phyloP scores from a whole-genome alignment of 345 rosid genomes.

The Linum usitatissimum region DNA sequence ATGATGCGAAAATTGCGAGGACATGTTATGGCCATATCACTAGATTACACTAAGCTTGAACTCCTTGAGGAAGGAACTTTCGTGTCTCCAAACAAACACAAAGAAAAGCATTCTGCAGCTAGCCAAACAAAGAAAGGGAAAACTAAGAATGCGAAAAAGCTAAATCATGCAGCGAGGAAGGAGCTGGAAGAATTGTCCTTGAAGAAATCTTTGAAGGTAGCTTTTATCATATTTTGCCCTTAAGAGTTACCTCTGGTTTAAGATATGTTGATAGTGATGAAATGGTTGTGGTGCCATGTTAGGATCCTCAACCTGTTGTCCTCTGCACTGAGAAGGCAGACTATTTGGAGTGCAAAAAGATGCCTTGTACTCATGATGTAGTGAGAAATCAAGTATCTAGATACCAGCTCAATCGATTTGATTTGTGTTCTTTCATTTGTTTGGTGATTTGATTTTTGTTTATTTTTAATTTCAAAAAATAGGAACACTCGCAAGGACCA shows the following conservation, averaged over 20 bases:
- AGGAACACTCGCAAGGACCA: slow-evolving; percentile 48
- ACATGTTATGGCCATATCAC: slow-evolving; percentile 50
- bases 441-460: slow-evolving; percentile 22
- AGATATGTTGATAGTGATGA: slow-evolving; percentile 1
- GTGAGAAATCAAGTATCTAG: slow-evolving; percentile 25
- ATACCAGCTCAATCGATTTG: slow-evolving; percentile 27
- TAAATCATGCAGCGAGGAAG: slow-evolving; percentile 22
- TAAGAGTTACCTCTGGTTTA: slow-evolving; percentile 1
- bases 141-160: slow-evolving; percentile 34
- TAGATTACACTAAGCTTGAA: slow-evolving; percentile 69
- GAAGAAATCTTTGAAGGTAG: slow-evolving; percentile 42
- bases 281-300: slow-evolving; percentile 16
- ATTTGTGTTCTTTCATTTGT: slow-evolving; percentile 25
- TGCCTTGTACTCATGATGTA: slow-evolving; percentile 22
- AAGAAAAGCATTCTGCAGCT: slow-evolving; percentile 35
- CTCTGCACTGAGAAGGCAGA: slow-evolving; percentile 20
- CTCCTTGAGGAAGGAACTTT: slow-evolving; percentile 54
- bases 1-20: slow-evolving; percentile 65
- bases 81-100: slow-evolving; percentile 36
- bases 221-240: slow-evolving; percentile 11
- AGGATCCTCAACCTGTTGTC: slow-evolving; percentile 25
- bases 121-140: slow-evolving; percentile 53
- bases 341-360: slow-evolving; percentile 29
- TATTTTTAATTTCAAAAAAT: slow-evolving; percentile 43
- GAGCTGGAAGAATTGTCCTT: slow-evolving; percentile 18